Evolutionary conservation across 202 grass and related monocot genomes (phyloP), one percentile per base, ranked within the genome.

Genomic region (Alloteropsis angusta): DNA sequence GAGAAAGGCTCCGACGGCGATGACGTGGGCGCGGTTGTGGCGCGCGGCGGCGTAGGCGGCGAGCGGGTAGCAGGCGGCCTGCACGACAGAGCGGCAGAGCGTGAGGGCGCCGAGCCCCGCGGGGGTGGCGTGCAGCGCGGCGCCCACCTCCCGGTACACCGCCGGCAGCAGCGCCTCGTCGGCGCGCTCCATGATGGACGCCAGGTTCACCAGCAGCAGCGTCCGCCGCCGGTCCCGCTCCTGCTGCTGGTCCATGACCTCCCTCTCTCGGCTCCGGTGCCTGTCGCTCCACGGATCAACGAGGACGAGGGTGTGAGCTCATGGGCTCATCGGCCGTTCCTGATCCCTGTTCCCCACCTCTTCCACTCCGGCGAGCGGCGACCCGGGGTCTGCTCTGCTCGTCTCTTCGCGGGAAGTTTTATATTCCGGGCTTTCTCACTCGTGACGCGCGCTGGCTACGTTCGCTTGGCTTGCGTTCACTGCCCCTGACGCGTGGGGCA

Each of bases 71-170:
- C 87, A 97, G 3, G 84, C 63, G 7, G 89, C 85, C 86, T 94
- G 91, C 56, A 97, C 94, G 74, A 79, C 77, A 80, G 91, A 93
- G 74, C 91, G 88, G 60, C 85, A 91, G 28, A 97, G 83, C 11
- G 94, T 83, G 75, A 97, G 88, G 34, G 87, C 80, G 14, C 94
- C 94, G 28, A 97, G 94, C 46, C 87, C 87, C 5, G 78, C 65
- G 16, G 91, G 94, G 0, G 87, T 82, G 45, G 80, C 85, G 88
- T 92, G 86, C 44, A 97, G 77, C 34, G 87, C 83, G 30, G 87
- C 91, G 48, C 94, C 89, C 0, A 97, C 87, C 73, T 97, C 94
- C 25, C 88, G 88, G 91, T 97, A 97, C 65, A 94, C 94, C 26
- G 94, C 84, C 34, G 94, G 91, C 13, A 97, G 82, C 19, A 97